Evolutionary conservation across 306 rosid species (phyloP).

Genomic region (Castanopsis chinensis): DNA sequence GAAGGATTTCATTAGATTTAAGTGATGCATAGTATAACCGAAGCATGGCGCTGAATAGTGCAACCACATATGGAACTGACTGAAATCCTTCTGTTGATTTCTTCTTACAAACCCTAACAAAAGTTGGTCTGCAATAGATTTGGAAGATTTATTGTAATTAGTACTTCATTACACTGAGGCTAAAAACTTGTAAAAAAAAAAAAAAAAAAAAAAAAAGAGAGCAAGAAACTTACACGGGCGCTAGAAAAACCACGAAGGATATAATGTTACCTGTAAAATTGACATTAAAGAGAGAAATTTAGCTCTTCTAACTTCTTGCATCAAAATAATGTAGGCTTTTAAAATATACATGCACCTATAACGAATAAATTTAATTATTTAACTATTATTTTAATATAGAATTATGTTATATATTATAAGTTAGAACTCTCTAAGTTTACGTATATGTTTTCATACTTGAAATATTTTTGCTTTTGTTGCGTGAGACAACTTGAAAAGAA

Average conservation of each 20-base stretch:
- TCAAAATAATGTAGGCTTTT: too few relatives aligned
- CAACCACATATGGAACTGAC: slow-evolving; percentile 78
- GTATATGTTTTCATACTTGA: too few relatives aligned
- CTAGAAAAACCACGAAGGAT: slow-evolving; percentile 80
- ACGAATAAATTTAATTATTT: too few relatives aligned
- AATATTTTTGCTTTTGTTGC: too few relatives aligned
- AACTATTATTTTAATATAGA: too few relatives aligned
- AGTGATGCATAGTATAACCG: slow-evolving; percentile 87
- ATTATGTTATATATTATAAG: too few relatives aligned
- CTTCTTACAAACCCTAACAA: slow-evolving; percentile 69
- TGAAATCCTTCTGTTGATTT: slow-evolving; percentile 91
- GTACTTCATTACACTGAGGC: not conserved
- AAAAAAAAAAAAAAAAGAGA: not conserved
- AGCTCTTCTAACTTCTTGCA: not conserved
- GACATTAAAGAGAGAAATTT: not conserved
- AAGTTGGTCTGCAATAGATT: slow-evolving; percentile 58
- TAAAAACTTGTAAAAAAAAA: not conserved
- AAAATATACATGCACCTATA: too few relatives aligned
- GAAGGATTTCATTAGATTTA: slow-evolving; percentile 62
- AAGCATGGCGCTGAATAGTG: slow-evolving; percentile 87
- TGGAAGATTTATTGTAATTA: not conserved
- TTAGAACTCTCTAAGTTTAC: too few relatives aligned
- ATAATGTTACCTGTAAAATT: slow-evolving; percentile 58
- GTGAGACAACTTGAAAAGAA: too few relatives aligned
- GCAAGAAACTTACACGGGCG: slow-evolving; percentile 72